Evolutionary conservation across 2,329 filamentous ascomycete species (phyloP), one percentile per base, ranked within the genome.

Genomic region (Tolypocladium ovalisporum): DNA sequence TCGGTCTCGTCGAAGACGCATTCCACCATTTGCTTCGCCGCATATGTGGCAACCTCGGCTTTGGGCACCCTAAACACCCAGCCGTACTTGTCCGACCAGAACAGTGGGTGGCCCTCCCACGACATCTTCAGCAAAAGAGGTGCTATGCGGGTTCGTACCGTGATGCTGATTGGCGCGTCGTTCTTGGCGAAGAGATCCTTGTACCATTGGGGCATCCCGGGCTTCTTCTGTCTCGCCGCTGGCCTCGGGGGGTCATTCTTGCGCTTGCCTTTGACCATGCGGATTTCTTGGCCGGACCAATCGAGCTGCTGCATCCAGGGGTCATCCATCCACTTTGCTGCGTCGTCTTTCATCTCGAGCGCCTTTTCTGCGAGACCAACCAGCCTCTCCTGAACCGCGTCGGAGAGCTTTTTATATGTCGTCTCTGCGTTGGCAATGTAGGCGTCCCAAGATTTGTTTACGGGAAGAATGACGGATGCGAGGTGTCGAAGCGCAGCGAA

Each of bases 131-230:
- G 76, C 15, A 99, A 75, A 22, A 99, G 75, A 0, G 94, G 91
- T 1, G 94, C 89, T 65, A 97, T 85, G 56, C 95, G 84, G 37
- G 91, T 95, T 52, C 95, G 84, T 0, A 97, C 92, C 0, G 89
- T 90, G 22, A 99, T 75, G 59, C 78, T 86, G 58, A 97, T 94
- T 51, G 81, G 81, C 0, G 80, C 75, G 58, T 85, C 82, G 29
- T 75, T 86, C 57, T 84, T 90, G 1, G 80, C 65, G 64, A 95
- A 96, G 1, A 99, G 76, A 68, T 91, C 90, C 67, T 94, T 97
- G 74, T 96, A 99, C 94, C 94, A 99, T 62, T 88, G 81, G 0
- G 94, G 94, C 88, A 89, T 94, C 17, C 94, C 94, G 0, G 93
- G 92, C 74, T 88, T 90, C 78, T 97, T 99, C 70, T 99, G 94